Evolutionary conservation across 768 basidiomycete species (phyloP).

Genomic region (Dacryopinax spathularia): DNA sequence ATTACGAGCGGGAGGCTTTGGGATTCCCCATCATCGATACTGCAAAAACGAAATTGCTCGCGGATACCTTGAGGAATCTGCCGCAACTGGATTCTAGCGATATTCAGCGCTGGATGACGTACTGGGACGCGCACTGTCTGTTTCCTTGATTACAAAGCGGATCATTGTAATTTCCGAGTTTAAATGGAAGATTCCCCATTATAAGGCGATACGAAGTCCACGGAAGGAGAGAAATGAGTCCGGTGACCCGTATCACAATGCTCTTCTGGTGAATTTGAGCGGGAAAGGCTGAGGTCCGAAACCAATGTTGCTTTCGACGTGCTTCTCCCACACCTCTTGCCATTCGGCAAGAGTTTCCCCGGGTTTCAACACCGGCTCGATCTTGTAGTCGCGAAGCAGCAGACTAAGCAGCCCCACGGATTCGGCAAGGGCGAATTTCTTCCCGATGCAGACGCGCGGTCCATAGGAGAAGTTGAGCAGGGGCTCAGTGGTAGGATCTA

Average conservation of each 20-base stretch:
- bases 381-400: constrained; percentile 38
- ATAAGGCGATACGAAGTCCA: too few species aligned
- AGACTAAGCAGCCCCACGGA: constrained; percentile 40
- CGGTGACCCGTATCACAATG: background rate
- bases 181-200: too few species aligned
- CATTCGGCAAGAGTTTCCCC: constrained; percentile 25
- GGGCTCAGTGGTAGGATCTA: constrained; percentile 21
- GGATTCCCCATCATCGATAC: background rate
- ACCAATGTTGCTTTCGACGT: background rate
- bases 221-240: background rate
- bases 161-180: too few species aligned
- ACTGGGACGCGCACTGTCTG: background rate
- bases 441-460: constrained; percentile 39
- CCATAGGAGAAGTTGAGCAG: constrained; percentile 23
- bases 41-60: background rate
- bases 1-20: background rate
- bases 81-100: background rate
- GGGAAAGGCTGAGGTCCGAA: background rate
- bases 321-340: background rate
- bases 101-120: background rate
- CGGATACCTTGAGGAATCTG: background rate
- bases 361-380: constrained; percentile 31
- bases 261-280: background rate
- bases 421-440: constrained; percentile 42
- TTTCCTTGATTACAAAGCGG: background rate